These are phyloP conservation scores for Epichloe baconii DNA, from an alignment of 2,329 filamentous ascomycete genomes.

Conservation along the genomic window DNA sequence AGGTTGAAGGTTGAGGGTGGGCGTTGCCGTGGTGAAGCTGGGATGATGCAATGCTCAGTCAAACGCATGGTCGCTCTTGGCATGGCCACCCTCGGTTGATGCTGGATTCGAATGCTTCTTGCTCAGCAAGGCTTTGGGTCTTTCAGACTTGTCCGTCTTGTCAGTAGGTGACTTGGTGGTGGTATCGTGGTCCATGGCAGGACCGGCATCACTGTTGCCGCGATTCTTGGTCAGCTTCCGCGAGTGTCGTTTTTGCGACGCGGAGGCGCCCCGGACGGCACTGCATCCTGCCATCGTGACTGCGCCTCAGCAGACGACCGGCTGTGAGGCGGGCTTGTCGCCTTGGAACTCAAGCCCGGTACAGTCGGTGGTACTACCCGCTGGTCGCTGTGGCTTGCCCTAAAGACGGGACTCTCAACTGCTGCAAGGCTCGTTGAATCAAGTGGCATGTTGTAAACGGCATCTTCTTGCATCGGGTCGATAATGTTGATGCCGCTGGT, in stretches of 20 bases:
- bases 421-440: conserved; percentile 14
- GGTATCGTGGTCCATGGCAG: conserved; percentile 12
- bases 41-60: background rate
- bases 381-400: conserved; percentile 4
- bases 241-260: conserved; percentile 21
- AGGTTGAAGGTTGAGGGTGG: no score
- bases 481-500: conserved; percentile 7
- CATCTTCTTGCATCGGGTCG: conserved; percentile 19
- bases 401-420: conserved; percentile 15
- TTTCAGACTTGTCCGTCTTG: conserved; percentile 6
- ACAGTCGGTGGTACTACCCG: background rate
- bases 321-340: conserved; percentile 8
- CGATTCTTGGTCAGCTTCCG: conserved; percentile 30
- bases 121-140: conserved; percentile 21
- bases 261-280: conserved; percentile 5
- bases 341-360: background rate
- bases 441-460: conserved; percentile 21
- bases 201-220: conserved; percentile 20
- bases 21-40: background rate
- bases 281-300: conserved; percentile 14
- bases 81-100: background rate
- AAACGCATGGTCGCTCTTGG: background rate
- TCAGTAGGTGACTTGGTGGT: conserved; percentile 6
- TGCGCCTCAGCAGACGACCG: conserved; percentile 22
- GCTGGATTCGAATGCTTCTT: conserved; percentile 16